Percentiles rank a stretch among this genome's conserved stretches.
These are phyloP conservation scores for Suillus ampliporus DNA, from an alignment of 768 basidiomycete species.

Conservation along the genomic window DNA sequence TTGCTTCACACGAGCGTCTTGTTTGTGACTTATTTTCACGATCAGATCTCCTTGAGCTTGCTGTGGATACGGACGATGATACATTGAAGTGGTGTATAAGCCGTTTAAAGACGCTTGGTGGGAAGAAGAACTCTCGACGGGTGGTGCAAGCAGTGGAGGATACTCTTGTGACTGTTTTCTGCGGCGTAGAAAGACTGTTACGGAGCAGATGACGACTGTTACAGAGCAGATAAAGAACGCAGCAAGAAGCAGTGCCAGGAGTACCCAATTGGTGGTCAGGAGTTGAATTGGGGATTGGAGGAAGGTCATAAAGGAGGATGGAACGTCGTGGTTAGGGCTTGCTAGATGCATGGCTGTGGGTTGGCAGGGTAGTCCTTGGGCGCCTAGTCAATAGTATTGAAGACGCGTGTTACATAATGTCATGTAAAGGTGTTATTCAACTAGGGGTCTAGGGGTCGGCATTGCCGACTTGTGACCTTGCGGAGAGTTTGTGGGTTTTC, in stretches of 20 bases:
- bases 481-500: no score
- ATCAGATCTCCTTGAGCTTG: conserved; percentile 11
- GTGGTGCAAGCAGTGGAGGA: not conserved
- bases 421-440: no score
- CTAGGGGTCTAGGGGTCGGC: no score
- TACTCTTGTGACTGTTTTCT: conserved; percentile 3
- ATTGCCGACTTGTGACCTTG: no score
- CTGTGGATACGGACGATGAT: conserved; percentile 16
- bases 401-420: no score
- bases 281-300: not conserved
- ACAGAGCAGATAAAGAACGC: conserved; percentile 15
- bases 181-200: not conserved
- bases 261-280: not conserved
- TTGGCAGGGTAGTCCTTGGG: not conserved
- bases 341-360: not conserved
- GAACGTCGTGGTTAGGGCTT: not conserved
- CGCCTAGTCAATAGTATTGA: not conserved
- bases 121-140: not conserved
- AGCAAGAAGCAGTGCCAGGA: conserved; percentile 6
- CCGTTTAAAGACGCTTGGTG: not conserved
- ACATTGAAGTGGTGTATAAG: conserved; percentile 25
- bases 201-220: conserved; percentile 9
- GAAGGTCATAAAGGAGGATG: not conserved
- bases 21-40: conserved; percentile 15
- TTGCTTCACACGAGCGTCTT: conserved; percentile 39